Conservation (phyloP, 1,284 basidiomycete genomes). For the Apiotrichum laibachii region DNA sequence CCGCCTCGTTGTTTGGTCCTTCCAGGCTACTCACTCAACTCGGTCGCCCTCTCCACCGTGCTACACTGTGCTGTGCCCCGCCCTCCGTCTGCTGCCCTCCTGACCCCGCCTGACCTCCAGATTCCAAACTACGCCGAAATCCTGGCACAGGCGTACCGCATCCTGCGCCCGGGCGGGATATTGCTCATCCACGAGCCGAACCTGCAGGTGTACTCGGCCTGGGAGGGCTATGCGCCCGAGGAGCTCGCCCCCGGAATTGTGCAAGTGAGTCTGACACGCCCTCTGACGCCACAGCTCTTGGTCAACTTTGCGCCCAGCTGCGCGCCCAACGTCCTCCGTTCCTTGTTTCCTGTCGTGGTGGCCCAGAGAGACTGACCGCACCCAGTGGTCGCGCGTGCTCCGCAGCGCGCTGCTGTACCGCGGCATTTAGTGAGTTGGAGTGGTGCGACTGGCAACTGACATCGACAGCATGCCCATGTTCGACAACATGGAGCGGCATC, state of each 20-base stretch:
- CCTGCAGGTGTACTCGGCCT: constrained; percentile 8
- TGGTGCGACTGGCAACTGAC: neutral
- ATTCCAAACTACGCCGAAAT: constrained; percentile 15
- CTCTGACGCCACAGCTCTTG: neutral
- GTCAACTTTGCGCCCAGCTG: no score
- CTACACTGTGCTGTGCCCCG: no score
- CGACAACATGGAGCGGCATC: constrained; percentile 13
- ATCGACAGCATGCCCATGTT: constrained; percentile 12
- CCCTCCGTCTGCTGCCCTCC: no score
- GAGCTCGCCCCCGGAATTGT: neutral
- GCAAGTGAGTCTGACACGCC: neutral
- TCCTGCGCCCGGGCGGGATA: constrained; percentile 20
- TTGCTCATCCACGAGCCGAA: constrained; percentile 25
- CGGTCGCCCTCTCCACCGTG: no score
- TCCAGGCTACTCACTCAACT: no score
- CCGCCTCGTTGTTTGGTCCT: no score
- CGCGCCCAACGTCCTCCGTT: no score
- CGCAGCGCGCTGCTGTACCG: constrained; percentile 4
- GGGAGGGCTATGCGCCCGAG: constrained; percentile 9
- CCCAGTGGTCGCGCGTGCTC: constrained; percentile 2
- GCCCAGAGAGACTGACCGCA: neutral
- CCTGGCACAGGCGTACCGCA: constrained; percentile 14
- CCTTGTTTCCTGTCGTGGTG: no score
- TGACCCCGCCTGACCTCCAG: neutral
- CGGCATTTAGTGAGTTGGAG: constrained; percentile 22